Evolutionary conservation across 2,329 filamentous ascomycete genomes (phyloP), one percentile per base, ranked within the genome.

Genomic region (Calonectria naviculata): DNA sequence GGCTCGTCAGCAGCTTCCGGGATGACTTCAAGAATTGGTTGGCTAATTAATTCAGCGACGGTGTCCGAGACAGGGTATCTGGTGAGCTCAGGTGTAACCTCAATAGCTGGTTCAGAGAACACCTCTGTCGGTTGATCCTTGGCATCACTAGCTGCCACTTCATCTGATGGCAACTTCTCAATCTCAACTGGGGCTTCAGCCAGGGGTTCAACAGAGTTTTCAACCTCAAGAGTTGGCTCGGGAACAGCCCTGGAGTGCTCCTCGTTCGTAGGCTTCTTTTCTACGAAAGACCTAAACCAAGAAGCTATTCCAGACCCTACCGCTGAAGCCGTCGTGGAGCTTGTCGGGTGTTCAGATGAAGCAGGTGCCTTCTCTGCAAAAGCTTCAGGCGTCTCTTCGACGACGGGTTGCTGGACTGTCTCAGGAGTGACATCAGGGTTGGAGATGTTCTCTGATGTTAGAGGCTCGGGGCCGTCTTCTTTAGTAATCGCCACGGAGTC

Each of bases 181-280:
- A 12, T 9, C 9, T 65, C 41, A 28, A 5, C 10, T 13, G 31
- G 19, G 54, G 13, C 10, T 52, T 72, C 67, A 41, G 44, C 58
- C n/a, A 29, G 19, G 19, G n/a, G 29, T 8, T 58, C 52, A 10
- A 10, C 7, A 6, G 29, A 21, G 15, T 52, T 26, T 7, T 28
- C 12, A 10, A 13, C 31, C 13, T 67, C 41, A 15, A 31, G 13
- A 26, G 29, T 21, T 4, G 54, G 1, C n/a, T 29, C 21, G 1
- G 36, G 26, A 17, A 21, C n/a, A 15, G 19, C 65, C 34, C 71
- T 36, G 56, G 42, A 9, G 26, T 56, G 41, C 12, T n/a, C 26
- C 17, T 70, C 72, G 47, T 36, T 12, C 29, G 29, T 47, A 54
- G 42, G 29, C 26, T 75, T 70, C 54, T 74, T 67, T 28, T 61